Conservation (phyloP, 768 basidiomycete species). For the Agaricus sinodeliciosus region DNA sequence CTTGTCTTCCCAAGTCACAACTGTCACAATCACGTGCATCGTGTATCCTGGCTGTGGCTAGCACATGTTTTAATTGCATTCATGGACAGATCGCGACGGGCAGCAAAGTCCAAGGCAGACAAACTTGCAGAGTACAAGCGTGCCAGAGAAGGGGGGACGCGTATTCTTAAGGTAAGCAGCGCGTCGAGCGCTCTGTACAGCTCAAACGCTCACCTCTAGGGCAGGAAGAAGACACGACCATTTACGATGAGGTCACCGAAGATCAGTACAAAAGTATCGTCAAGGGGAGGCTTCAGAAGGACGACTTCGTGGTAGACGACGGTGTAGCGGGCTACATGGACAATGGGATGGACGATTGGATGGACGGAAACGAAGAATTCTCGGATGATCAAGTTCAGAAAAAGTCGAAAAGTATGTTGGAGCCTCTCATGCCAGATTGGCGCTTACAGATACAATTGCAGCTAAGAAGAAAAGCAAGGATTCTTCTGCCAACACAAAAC, state of each 20-base stretch:
- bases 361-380: constrained; percentile 43
- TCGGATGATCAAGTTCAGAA: constrained; percentile 46
- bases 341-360: constrained; percentile 96
- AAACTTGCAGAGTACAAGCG: constrained; percentile 57
- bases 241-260: constrained; percentile 90
- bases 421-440: constrained; percentile 21
- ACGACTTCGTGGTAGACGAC: constrained; percentile 97
- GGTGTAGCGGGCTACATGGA: constrained; percentile 88
- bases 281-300: constrained; percentile 67
- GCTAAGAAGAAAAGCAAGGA: constrained; percentile 39
- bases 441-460: not conserved
- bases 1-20: not conserved
- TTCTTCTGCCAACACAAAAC: constrained; percentile 29
- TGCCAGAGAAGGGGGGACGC: constrained; percentile 50
- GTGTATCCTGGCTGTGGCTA: not conserved
- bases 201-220: not conserved
- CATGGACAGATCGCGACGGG: constrained; percentile 36
- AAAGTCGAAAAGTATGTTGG: constrained; percentile 34
- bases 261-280: constrained; percentile 87
- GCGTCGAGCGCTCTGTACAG: constrained; percentile 9
- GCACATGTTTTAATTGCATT: constrained; percentile 15
- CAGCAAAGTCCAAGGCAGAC: constrained; percentile 32
- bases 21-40: not conserved
- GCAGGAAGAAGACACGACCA: constrained; percentile 51
- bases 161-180: constrained; percentile 48